These are phyloP conservation scores for Amyloporia xantha DNA, from an alignment of 768 basidiomycete species.

Conservation along the genomic window DNA sequence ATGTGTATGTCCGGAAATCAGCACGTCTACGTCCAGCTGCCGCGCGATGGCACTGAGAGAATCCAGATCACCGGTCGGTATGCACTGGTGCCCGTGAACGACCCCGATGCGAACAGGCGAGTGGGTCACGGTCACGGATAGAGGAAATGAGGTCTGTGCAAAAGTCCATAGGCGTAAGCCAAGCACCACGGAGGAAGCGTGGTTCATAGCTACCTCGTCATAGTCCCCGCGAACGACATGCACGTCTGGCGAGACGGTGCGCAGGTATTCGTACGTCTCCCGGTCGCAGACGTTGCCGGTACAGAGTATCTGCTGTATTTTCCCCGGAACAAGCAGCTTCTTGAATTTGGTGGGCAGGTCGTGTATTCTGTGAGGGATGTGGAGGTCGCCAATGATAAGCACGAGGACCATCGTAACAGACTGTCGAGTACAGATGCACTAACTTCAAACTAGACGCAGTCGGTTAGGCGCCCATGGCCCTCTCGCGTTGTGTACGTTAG, in stretches of 20 bases:
- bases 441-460: conserved; percentile 49
- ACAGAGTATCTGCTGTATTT: conserved; percentile 96
- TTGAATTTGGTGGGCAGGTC: conserved; percentile 96
- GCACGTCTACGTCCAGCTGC: conserved; percentile 97
- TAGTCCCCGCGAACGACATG: conserved; percentile 91
- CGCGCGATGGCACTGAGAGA: conserved; percentile 82
- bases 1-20: conserved; percentile 92
- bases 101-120: conserved; percentile 86
- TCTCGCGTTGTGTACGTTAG: neutral
- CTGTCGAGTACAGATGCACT: neutral
- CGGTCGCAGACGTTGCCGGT: conserved; percentile 97
- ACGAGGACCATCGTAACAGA: conserved; percentile 75
- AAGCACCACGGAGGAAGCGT: neutral
- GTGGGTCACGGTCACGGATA: conserved; percentile 75
- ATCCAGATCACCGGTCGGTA: conserved; percentile 89
- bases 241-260: conserved; percentile 91
- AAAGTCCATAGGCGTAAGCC: conserved; percentile 27
- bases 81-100: conserved; percentile 89
- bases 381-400: conserved; percentile 85
- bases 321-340: conserved; percentile 82
- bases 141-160: conserved; percentile 69
- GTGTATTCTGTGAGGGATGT: conserved; percentile 86
- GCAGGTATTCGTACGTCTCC: conserved; percentile 94
- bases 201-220: conserved; percentile 69
- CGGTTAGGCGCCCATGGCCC: conserved; percentile 27